A percentile compares a stretch with the other conserved stretches of the same genome.
Evolutionary conservation across 75 land plant genomes (phyloP).

Genomic region (Pinus taeda): DNA sequence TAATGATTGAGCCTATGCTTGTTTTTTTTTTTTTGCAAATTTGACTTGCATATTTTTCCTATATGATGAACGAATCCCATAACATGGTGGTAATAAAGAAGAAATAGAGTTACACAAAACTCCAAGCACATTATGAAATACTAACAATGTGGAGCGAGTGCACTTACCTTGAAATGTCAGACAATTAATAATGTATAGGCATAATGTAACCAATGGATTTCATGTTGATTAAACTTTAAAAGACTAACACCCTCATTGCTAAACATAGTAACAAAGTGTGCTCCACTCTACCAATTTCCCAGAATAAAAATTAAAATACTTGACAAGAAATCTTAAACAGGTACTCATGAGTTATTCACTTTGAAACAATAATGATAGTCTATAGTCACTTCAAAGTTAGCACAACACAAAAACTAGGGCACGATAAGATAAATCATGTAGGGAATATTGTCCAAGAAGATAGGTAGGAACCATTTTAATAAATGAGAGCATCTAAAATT

Average conservation of each 20-base stretch:
- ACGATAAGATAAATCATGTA: neutral
- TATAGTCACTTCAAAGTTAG: neutral
- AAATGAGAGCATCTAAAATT: neutral
- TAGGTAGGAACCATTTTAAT: neutral
- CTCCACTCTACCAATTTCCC: neutral
- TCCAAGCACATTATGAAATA: neutral
- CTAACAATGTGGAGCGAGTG: neutral
- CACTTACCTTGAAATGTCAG: neutral
- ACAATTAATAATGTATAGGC: neutral
- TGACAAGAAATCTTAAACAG: neutral
- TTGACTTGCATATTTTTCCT: neutral
- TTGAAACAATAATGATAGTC: neutral
- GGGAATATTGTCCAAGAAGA: neutral
- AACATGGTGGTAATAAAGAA: constrained; percentile 1
- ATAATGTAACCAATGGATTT: neutral
- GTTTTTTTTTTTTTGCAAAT: neutral
- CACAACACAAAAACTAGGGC: neutral
- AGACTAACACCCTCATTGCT: neutral
- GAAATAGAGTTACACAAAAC: neutral
- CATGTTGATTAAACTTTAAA: neutral
- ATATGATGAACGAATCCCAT: constrained; percentile 3
- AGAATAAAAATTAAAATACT: neutral
- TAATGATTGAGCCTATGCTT: neutral
- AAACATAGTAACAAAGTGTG: neutral
- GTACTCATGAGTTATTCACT: neutral